Evolutionary conservation across 306 rosid species (phyloP), one percentile per base, ranked within the genome.

Genomic region (Lablab purpureus): DNA sequence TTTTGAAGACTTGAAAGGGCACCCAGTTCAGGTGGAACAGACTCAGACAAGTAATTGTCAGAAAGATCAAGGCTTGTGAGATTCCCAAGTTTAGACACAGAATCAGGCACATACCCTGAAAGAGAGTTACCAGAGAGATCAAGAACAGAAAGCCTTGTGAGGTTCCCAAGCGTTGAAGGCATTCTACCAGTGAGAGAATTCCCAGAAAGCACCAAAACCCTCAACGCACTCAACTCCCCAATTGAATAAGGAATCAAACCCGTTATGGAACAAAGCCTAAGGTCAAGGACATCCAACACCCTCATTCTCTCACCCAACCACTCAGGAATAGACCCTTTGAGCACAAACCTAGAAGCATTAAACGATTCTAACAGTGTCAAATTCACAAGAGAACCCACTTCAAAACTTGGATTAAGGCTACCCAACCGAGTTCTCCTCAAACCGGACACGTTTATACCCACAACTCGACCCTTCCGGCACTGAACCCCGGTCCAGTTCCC

Each of bases 271-370:
- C 93, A 87, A 84, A 83, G 90, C 15, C 99, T 74, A 6, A 96
- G 84, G 81, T 96, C 97, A 75, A 96, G 94, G 64, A 65, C 73
- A 58, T 82, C 75, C 10, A 96, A 96, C 9, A 81, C 71, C 67
- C 54, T 30, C 68, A 95, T 90, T 2, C 65, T 75, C 43, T 45
- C 84, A 46, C 98, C 97, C n/a, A 96, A 90, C 98, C 88, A 93
- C 40, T 89, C 91, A 10, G 99, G 99, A 68, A 96, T 91, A 17
- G 88, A 79, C 15, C 96, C 99, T 14, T 89, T 97, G 10, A 96
- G 97, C 73, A 13, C 56, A 74, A 96, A 96, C 63, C 96, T 90
- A 59, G 99, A 93, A 71, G 99, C 99, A 45, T 89, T 90, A 85
- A 96, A 96, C 7, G 80, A 77, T 23, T 74, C 76, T 79, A 96